Evolutionary conservation across 2,329 filamentous ascomycete species (phyloP), one percentile per base, ranked within the genome.

Genomic region (Ramularia endophylla): DNA sequence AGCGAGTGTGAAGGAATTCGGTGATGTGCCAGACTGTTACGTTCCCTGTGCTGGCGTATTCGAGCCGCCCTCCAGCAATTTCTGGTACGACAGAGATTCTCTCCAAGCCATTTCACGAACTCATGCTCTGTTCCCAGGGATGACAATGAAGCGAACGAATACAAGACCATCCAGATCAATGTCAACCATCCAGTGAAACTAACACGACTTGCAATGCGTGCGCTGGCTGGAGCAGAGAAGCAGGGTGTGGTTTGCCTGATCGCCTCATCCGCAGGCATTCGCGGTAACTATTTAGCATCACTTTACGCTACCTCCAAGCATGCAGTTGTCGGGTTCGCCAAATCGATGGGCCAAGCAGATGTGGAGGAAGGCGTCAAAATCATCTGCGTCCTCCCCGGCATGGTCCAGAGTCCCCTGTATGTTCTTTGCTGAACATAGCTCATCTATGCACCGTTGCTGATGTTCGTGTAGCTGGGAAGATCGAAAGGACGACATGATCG

Each of bases 281-380:
- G 50, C 30, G 50, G 47, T 20, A 50, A 52, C 27, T 52, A 50
- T 37, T 29, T 52, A 11, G 50, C 47, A 8, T 36, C 36, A 15
- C 36, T 50, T 2, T 60, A 61, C 36, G 63, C 61, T 9, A 58
- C 62, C 1, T 62, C 64, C 2, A 70, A 70, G 49, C 65, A 66
- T 45, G 67, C 60, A 3, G 56, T 69, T 15, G 62, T 70, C 27
- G 65, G 66, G 2, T 59, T 70, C 22, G 66, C 64, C n/a, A 62
- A 65, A 4, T 66, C 63, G 1, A 65, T 66, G 0, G 65, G 66
- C 0, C 65, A 68, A 36, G 67, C 68, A 36, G 69, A 70, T 44
- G 65, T 67, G 0, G 59, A 60, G 2, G 48, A 64, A 1, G 67
- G 68, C 2, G 41, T 69, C 3, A 59, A 65, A 4, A 57, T 69